phyloP scores from a whole-genome alignment of 2,329 filamentous ascomycete genomes.

The Diaporthe aspalathi region DNA sequence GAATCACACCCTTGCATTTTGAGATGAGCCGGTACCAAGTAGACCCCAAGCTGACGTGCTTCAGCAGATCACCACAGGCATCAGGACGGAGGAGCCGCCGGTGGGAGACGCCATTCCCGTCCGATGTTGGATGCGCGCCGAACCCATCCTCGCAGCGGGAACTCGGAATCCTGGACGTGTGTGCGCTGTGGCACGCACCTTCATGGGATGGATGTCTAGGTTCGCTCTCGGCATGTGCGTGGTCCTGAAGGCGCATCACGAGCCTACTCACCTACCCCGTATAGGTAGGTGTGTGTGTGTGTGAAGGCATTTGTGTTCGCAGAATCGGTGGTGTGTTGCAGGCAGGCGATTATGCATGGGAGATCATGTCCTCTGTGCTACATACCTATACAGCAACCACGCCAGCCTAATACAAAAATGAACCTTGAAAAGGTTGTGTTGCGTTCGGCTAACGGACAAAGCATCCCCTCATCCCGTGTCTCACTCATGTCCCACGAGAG shows the following conservation, averaged over 20 bases:
- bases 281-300: not conserved
- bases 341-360: conserved; percentile 4
- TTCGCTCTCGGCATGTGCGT: not conserved
- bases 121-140: not conserved
- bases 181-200: not conserved
- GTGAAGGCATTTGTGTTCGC: not conserved
- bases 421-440: not conserved
- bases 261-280: not conserved
- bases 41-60: not conserved
- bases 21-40: not conserved
- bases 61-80: conserved; percentile 16
- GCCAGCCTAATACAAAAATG: not conserved
- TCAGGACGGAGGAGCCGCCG: not conserved
- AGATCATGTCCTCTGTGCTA: not conserved
- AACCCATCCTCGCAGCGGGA: not conserved
- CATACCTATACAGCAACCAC: not conserved
- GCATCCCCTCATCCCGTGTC: conserved; percentile 4
- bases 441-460: not conserved
- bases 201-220: not conserved
- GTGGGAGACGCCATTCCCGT: conserved; percentile 5
- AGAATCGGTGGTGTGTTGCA: conserved; percentile 9
- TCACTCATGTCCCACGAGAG: conserved; percentile 10
- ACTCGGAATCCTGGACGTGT: not conserved
- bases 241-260: not conserved
- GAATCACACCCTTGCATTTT: conserved; percentile 22